These are phyloP conservation scores for Ramaria sp. DNA, from an alignment of 768 basidiomycete species.

Conservation along the genomic window DNA sequence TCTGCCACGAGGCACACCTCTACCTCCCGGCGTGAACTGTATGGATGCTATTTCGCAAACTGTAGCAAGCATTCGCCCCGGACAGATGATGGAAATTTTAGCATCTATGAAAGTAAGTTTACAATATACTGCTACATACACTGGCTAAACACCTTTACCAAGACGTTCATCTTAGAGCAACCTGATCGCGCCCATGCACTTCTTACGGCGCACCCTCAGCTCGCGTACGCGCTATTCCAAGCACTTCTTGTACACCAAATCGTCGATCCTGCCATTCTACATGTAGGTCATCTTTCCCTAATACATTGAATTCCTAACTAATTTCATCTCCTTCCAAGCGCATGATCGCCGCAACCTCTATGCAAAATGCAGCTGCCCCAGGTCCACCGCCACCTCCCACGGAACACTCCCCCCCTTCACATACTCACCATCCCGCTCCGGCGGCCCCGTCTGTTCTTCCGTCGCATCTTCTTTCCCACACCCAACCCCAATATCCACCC, in stretches of 20 bases:
- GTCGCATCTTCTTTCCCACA: slow-evolving; percentile 16
- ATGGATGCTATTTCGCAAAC: slow-evolving; percentile 81
- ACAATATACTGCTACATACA: slow-evolving; percentile 4
- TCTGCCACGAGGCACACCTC: slow-evolving; percentile 67
- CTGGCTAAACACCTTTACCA: slow-evolving; percentile 9
- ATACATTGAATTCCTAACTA: not conserved
- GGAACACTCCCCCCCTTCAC: slow-evolving; percentile 9
- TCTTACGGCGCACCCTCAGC: slow-evolving; percentile 78
- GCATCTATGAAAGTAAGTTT: slow-evolving; percentile 92
- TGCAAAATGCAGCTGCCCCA: slow-evolving; percentile 3
- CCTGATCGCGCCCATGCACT: slow-evolving; percentile 82
- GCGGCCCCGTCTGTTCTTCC: slow-evolving; percentile 14
- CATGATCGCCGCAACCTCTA: slow-evolving; percentile 37
- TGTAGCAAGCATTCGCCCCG: slow-evolving; percentile 73
- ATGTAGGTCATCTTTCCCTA: slow-evolving; percentile 32
- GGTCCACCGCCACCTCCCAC: slow-evolving; percentile 11
- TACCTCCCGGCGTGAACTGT: slow-evolving; percentile 59
- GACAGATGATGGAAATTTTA: slow-evolving; percentile 83
- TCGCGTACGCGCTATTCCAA: slow-evolving; percentile 94
- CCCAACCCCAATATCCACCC: slow-evolving; percentile 9
- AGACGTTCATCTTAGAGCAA: slow-evolving; percentile 89
- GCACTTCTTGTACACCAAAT: slow-evolving; percentile 88
- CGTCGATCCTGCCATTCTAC: slow-evolving; percentile 76
- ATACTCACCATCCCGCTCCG: slow-evolving; percentile 10
- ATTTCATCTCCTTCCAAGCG: slow-evolving; percentile 32